Evolutionary conservation across 75 land plant species (phyloP).

Genomic region (Picea glauca): DNA sequence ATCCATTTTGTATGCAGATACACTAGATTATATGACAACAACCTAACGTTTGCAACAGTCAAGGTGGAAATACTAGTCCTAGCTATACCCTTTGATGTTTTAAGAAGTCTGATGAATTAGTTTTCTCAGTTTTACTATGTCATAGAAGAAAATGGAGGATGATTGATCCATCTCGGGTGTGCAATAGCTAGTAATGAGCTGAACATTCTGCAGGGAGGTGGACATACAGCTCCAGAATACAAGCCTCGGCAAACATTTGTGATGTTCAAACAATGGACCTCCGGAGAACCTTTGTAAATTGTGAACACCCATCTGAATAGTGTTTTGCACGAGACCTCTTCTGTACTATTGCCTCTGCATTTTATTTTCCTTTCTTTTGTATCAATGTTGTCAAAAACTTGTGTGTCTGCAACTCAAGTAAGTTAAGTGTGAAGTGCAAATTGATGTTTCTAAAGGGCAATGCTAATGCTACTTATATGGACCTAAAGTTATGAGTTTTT

Average conservation of each 20-base stretch:
- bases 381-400: too few species aligned
- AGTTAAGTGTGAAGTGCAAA: too few species aligned
- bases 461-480: too few species aligned
- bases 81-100: background rate
- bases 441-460: too few species aligned
- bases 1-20: background rate
- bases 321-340: too few species aligned
- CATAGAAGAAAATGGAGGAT: background rate
- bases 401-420: too few species aligned
- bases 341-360: too few species aligned
- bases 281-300: conserved; percentile 18
- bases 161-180: background rate
- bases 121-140: too few species aligned
- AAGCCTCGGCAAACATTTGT: conserved; percentile 43
- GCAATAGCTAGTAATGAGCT: background rate
- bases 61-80: background rate
- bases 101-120: background rate
- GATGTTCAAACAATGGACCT: conserved; percentile 7
- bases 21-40: conserved; percentile 1
- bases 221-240: conserved; percentile 67
- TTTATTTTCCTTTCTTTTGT: too few species aligned
- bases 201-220: conserved; percentile 36
- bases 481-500: too few species aligned
- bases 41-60: conserved; percentile 11
- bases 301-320: too few species aligned